Evolutionary conservation across 2,329 filamentous ascomycete genomes (phyloP).

Genomic region (Fusarium zealandicum): DNA sequence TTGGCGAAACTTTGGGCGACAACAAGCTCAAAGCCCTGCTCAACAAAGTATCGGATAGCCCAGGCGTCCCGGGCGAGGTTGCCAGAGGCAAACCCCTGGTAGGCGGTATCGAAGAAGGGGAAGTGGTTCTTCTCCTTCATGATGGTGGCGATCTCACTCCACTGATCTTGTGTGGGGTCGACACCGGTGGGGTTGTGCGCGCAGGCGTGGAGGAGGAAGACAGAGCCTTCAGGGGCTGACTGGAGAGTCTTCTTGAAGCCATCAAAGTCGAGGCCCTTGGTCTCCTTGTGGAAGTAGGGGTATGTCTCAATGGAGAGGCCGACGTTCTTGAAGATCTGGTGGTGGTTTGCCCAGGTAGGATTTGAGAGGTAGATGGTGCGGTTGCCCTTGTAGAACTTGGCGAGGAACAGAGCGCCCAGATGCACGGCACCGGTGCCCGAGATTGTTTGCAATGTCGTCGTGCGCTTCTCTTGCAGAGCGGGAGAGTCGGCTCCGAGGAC

Average conservation of each 20-base stretch:
- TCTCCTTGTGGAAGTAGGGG: constrained; percentile 91
- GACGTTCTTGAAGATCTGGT: constrained; percentile 97
- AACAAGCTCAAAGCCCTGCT: constrained; percentile 87
- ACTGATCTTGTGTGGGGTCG: constrained; percentile 92
- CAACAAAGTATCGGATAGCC: constrained; percentile 93
- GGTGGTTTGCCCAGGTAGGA: constrained; percentile 98
- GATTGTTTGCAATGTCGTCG: constrained; percentile 88
- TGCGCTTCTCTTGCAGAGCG: constrained; percentile 83
- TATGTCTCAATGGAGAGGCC: constrained; percentile 79
- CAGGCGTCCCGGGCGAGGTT: constrained; percentile 84
- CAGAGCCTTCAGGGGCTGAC: constrained; percentile 76
- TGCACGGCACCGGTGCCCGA: constrained; percentile 97
- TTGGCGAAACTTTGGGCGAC: constrained; percentile 96
- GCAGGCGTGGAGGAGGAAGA: constrained; percentile 93
- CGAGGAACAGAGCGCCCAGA: constrained; percentile 89
- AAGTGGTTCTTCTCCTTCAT: constrained; percentile 84
- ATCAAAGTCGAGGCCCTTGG: constrained; percentile 89
- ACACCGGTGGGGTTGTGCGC: constrained; percentile 98
- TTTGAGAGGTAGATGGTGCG: constrained; percentile 88
- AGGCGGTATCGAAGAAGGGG: constrained; percentile 97
- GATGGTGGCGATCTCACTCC: constrained; percentile 84
- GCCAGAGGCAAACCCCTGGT: constrained; percentile 97
- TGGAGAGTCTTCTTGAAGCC: constrained; percentile 80
- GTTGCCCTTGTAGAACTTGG: constrained; percentile 83
- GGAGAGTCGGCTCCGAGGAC: constrained; percentile 82